A percentile compares a stretch with the other conserved stretches of the same genome.
Evolutionary conservation across 129 eudicot species (phyloP).

Genomic region (Daucus carota): DNA sequence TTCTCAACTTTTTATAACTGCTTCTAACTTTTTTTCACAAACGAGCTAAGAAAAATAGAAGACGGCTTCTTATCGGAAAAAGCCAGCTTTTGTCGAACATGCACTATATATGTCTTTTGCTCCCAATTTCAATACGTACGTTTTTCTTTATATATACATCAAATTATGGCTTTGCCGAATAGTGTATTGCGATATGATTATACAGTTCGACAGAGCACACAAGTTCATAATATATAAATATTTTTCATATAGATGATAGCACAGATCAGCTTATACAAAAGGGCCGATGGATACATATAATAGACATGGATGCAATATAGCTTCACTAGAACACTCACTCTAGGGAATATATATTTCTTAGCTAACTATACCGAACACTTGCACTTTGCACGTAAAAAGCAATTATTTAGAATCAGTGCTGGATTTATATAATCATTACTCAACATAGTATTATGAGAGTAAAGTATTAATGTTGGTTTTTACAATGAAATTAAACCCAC

Average conservation of each 20-base stretch:
- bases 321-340: background rate
- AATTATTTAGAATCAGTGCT: background rate
- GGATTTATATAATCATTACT: background rate
- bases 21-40: too few species aligned
- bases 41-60: too few species aligned
- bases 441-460: background rate
- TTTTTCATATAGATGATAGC: background rate
- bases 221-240: too few species aligned
- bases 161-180: too few species aligned
- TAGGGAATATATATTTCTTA: background rate
- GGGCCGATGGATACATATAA: background rate
- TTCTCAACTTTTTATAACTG: too few species aligned
- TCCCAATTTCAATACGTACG: too few species aligned
- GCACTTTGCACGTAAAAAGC: background rate
- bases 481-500: slow-evolving; percentile 36
- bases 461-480: background rate
- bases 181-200: too few species aligned
- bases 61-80: too few species aligned
- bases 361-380: background rate
- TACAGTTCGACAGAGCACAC: too few species aligned
- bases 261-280: background rate
- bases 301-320: background rate
- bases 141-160: too few species aligned
- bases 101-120: too few species aligned
- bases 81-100: too few species aligned